Evolutionary conservation across 495 filamentous ascomycete genomes (phyloP).

Genomic region (Penicillium salamii): DNA sequence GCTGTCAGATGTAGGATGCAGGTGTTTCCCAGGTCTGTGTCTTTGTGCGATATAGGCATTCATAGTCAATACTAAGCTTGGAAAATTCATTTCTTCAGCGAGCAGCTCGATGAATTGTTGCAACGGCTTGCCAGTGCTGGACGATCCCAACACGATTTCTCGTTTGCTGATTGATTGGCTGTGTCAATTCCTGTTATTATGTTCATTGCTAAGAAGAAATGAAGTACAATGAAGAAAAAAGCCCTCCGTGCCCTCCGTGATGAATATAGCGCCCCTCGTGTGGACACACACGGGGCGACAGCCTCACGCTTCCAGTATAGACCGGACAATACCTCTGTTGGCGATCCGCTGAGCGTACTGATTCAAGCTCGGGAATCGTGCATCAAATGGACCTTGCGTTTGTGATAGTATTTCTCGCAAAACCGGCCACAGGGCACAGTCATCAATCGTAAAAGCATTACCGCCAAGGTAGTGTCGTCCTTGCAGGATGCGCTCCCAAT

Average conservation of each 20-base stretch:
- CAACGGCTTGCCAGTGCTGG: too few species aligned
- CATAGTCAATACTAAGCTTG: too few species aligned
- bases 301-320: constrained; percentile 37
- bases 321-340: constrained; percentile 47
- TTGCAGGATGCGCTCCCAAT: constrained; percentile 50
- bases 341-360: constrained; percentile 52
- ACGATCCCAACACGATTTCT: too few species aligned
- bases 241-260: not conserved
- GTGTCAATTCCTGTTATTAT: constrained; percentile 10
- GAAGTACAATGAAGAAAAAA: not conserved
- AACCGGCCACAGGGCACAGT: constrained; percentile 72
- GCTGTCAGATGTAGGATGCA: too few species aligned
- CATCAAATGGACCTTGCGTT: constrained; percentile 21
- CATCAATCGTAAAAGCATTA: constrained; percentile 54
- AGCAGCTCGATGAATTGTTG: too few species aligned
- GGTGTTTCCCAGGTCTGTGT: too few species aligned
- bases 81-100: too few species aligned
- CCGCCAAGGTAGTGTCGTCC: constrained; percentile 58
- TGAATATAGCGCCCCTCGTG: not conserved
- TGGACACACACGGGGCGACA: not conserved
- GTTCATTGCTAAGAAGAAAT: constrained; percentile 8
- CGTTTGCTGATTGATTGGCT: not conserved
- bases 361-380: constrained; percentile 42
- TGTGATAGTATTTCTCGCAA: constrained; percentile 54
- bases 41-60: too few species aligned